phyloP scores from a whole-genome alignment of 192 early-diverging fungal species.

The Backusella westeae region DNA sequence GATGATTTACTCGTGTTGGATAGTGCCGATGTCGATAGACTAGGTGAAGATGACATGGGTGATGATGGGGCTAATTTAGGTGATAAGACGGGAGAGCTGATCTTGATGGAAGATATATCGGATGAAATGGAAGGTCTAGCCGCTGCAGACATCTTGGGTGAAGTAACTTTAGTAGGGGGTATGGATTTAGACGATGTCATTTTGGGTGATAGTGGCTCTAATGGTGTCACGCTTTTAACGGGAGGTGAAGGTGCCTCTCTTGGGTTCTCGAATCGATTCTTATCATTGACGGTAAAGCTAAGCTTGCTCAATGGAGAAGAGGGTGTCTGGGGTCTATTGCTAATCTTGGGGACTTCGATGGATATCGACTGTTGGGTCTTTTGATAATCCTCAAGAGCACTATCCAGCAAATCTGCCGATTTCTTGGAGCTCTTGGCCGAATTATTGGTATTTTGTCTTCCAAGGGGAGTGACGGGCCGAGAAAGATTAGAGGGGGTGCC shows the following conservation, averaged over 20 bases:
- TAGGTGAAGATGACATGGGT: conserved; percentile 4
- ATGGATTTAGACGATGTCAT: conserved; percentile 20
- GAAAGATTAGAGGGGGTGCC: conserved; percentile 5
- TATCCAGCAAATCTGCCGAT: not conserved
- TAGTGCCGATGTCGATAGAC: not conserved
- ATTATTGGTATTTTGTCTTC: not conserved
- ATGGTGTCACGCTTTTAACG: not conserved
- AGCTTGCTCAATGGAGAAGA: conserved; percentile 9
- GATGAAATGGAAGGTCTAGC: conserved; percentile 21
- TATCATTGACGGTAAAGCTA: not conserved
- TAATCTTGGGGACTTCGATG: conserved; percentile 10
- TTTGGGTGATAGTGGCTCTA: conserved; percentile 11
- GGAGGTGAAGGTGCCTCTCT: conserved; percentile 12
- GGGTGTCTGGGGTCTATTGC: not conserved
- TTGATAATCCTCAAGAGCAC: not conserved
- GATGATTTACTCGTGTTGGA: not conserved
- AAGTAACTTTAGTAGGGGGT: conserved; percentile 10
- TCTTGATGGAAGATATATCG: conserved; percentile 9
- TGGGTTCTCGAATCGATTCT: conserved; percentile 32
- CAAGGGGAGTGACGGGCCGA: not conserved
- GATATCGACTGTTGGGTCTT: not conserved
- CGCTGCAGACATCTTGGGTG: conserved; percentile 29
- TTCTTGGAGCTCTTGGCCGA: not conserved
- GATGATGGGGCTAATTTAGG: not conserved
- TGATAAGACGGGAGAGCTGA: conserved; percentile 19